These are phyloP conservation scores for Xanthoconium stramineum DNA, from an alignment of 768 basidiomycete genomes.

Conservation along the genomic window DNA sequence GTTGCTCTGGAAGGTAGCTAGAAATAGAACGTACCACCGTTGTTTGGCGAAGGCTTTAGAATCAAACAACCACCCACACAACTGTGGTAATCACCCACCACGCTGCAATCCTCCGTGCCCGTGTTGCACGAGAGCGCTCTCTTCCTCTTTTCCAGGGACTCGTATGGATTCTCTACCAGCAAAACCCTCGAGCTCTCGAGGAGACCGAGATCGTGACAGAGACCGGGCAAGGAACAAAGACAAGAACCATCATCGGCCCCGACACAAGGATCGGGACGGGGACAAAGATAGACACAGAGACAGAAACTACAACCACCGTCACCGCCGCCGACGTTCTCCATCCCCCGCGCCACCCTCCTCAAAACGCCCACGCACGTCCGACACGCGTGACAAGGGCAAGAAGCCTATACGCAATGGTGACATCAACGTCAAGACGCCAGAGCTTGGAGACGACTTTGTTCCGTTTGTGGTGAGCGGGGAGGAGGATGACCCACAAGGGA, in stretches of 20 bases:
- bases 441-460: constrained; percentile 32
- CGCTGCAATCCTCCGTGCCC: neutral
- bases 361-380: constrained; percentile 19
- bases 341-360: constrained; percentile 12
- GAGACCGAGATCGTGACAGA: constrained; percentile 15
- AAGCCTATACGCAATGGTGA: constrained; percentile 11
- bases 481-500: constrained; percentile 7
- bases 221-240: constrained; percentile 7
- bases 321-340: constrained; percentile 9
- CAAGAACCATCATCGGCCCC: constrained; percentile 6
- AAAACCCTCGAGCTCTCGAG: constrained; percentile 19
- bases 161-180: constrained; percentile 20
- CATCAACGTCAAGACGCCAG: constrained; percentile 6
- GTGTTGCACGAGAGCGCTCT: neutral
- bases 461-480: constrained; percentile 23
- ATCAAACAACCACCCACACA: constrained; percentile 24
- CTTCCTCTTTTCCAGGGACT: neutral
- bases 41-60: constrained; percentile 24
- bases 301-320: neutral
- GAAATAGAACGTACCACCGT: no score
- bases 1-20: no score
- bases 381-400: constrained; percentile 16
- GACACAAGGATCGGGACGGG: constrained; percentile 6
- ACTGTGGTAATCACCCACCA: neutral
- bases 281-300: constrained; percentile 1